These are phyloP conservation scores for Aspergillus hancockii DNA, from an alignment of 495 filamentous ascomycete genomes.

Conservation along the genomic window DNA sequence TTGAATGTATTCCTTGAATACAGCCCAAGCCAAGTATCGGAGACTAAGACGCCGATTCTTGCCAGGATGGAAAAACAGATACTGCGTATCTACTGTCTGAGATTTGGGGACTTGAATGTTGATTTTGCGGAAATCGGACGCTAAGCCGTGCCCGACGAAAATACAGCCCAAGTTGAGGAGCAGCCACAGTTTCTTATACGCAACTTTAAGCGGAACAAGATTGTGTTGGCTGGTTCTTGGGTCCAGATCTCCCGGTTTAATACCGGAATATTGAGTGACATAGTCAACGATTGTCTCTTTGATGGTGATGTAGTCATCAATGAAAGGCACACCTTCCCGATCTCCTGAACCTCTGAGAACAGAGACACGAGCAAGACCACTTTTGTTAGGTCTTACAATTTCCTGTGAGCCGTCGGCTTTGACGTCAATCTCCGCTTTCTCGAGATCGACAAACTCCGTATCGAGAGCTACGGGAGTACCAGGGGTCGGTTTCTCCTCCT, in stretches of 20 bases:
- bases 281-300: conserved; percentile 94
- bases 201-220: conserved; percentile 82
- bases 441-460: conserved; percentile 90
- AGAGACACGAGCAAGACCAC: conserved; percentile 84
- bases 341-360: conserved; percentile 78
- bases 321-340: conserved; percentile 79
- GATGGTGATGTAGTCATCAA: conserved; percentile 95
- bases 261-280: conserved; percentile 88
- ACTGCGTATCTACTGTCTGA: conserved; percentile 91
- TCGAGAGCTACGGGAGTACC: conserved; percentile 85
- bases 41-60: conserved; percentile 77
- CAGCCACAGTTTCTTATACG: conserved; percentile 98
- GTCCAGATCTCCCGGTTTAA: conserved; percentile 82
- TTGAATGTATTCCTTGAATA: conserved; percentile 92
- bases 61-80: conserved; percentile 71
- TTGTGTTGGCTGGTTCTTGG: conserved; percentile 70
- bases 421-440: conserved; percentile 88
- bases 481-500: conserved; percentile 64
- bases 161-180: conserved; percentile 90
- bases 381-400: conserved; percentile 79
- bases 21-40: conserved; percentile 81
- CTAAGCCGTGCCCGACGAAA: conserved; percentile 91
- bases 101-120: conserved; percentile 92
- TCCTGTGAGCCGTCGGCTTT: conserved; percentile 86
- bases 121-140: conserved; percentile 93